Conservation (phyloP, 169 alveolate genomes). For the Perkinsus chesapeaki region DNA sequence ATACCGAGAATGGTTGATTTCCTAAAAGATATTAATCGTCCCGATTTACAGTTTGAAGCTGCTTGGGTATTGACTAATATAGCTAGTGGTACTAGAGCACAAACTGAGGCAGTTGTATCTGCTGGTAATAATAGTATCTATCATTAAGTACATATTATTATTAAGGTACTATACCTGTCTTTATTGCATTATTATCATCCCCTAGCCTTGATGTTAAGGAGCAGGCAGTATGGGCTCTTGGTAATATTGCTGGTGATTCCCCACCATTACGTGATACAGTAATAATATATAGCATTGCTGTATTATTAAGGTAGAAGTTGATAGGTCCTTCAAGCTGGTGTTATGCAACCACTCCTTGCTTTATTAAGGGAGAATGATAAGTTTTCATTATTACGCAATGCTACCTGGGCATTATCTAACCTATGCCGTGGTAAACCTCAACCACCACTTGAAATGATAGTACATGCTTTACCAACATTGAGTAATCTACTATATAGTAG, state of each 20-base stretch:
- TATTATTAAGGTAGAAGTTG: too few relatives aligned
- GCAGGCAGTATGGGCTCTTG: slow-evolving; percentile 97
- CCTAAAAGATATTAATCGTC: slow-evolving; percentile 66
- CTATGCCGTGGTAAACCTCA: slow-evolving; percentile 81
- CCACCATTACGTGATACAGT: slow-evolving; percentile 82
- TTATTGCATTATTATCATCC: slow-evolving; percentile 66
- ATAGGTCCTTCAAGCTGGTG: slow-evolving; percentile 56
- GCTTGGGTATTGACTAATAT: slow-evolving; percentile 71
- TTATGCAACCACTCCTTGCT: slow-evolving; percentile 66
- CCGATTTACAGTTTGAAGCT: slow-evolving; percentile 89
- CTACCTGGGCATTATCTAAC: slow-evolving; percentile 93
- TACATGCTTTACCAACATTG: slow-evolving; percentile 60
- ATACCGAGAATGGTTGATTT: slow-evolving; percentile 84
- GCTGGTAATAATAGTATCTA: slow-evolving; percentile 34
- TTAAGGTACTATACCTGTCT: slow-evolving; percentile 38
- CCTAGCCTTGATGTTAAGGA: slow-evolving; percentile 89
- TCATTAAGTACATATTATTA: slow-evolving; percentile 56
- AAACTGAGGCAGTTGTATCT: slow-evolving; percentile 77
- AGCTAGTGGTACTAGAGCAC: slow-evolving; percentile 89
- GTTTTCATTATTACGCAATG: slow-evolving; percentile 82
- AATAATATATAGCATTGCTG: too few relatives aligned
- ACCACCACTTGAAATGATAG: slow-evolving; percentile 65
- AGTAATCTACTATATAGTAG: slow-evolving; percentile 56
- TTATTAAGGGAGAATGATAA: slow-evolving; percentile 65
- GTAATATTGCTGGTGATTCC: slow-evolving; percentile 97